Conservation (phyloP, 1,284 basidiomycete species). For the Wallemia hederae region DNA sequence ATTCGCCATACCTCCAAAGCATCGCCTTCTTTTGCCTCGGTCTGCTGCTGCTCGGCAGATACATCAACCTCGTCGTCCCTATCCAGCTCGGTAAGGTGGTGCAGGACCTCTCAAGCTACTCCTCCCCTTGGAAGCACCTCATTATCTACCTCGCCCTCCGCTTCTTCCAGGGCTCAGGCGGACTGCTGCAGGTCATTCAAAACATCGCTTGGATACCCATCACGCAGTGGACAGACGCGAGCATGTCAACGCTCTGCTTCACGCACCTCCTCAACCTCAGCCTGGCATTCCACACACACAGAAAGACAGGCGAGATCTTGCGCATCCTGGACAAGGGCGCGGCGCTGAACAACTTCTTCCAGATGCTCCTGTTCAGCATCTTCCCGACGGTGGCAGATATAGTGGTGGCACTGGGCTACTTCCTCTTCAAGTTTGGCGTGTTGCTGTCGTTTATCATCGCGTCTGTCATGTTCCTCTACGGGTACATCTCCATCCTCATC, state of each 20-base stretch:
- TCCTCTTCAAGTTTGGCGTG: constrained; percentile 27
- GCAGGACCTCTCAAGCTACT: constrained; percentile 11
- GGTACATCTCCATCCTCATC: constrained; percentile 23
- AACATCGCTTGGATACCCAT: constrained; percentile 11
- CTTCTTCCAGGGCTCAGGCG: constrained; percentile 18
- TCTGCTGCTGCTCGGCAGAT: constrained; percentile 38
- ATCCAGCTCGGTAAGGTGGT: constrained; percentile 40
- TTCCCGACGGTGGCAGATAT: constrained; percentile 53
- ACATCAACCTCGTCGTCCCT: constrained; percentile 43
- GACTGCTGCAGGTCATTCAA: constrained; percentile 13
- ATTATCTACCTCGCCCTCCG: constrained; percentile 15
- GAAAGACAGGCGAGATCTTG: constrained; percentile 34
- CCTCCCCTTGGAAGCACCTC: constrained; percentile 12
- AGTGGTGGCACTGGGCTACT: constrained; percentile 15
- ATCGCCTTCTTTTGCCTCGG: constrained; percentile 26
- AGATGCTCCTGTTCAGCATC: constrained; percentile 38
- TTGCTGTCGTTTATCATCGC: constrained; percentile 38
- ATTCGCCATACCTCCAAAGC: not conserved
- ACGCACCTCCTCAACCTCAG: constrained; percentile 52
- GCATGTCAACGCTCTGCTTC: constrained; percentile 49
- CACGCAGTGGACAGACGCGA: constrained; percentile 6
- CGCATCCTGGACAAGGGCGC: constrained; percentile 34
- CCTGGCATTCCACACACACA: constrained; percentile 51
- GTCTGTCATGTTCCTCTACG: constrained; percentile 41
- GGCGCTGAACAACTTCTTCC: constrained; percentile 24